Percentiles rank a stretch among this genome's conserved stretches.
phyloP scores from a whole-genome alignment of 23 red algal genomes.

The Porphyridium purpureum region DNA sequence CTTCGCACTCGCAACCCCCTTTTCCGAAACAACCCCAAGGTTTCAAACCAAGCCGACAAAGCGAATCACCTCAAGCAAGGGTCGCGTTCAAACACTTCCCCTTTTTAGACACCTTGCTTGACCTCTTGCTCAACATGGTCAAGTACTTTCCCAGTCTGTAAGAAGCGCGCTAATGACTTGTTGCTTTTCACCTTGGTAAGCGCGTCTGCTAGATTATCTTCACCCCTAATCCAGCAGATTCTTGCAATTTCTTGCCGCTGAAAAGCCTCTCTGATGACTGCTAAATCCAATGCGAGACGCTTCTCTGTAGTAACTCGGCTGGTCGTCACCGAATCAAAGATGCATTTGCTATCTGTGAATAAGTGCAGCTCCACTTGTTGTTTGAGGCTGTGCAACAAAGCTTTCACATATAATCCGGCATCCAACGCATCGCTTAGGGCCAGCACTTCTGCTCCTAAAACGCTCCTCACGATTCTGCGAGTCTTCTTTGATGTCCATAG shows the following conservation, averaged over 20 bases:
- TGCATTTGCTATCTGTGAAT: slow-evolving; percentile 4
- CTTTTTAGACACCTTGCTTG: no score
- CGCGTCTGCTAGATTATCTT: not conserved
- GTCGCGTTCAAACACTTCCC: no score
- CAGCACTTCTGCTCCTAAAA: not conserved
- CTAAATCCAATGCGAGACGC: not conserved
- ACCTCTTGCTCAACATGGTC: slow-evolving; percentile 2
- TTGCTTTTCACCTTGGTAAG: not conserved
- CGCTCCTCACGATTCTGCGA: not conserved
- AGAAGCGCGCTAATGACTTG: not conserved
- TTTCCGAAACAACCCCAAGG: no score
- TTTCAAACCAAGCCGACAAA: no score
- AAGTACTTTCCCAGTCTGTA: not conserved
- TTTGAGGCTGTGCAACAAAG: not conserved
- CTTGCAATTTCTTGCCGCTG: not conserved
- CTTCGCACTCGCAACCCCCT: no score
- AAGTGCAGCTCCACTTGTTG: not conserved
- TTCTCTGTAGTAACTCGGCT: not conserved
- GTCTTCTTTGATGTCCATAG: not conserved
- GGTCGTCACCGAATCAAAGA: no score
- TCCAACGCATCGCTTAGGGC: not conserved
- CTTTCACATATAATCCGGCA: not conserved
- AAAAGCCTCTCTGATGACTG: slow-evolving; percentile 1
- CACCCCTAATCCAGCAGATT: not conserved
- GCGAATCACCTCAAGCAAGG: no score